Conservation (phyloP, 1,284 basidiomycete genomes). For the Malassezia sympodialis region DNA sequence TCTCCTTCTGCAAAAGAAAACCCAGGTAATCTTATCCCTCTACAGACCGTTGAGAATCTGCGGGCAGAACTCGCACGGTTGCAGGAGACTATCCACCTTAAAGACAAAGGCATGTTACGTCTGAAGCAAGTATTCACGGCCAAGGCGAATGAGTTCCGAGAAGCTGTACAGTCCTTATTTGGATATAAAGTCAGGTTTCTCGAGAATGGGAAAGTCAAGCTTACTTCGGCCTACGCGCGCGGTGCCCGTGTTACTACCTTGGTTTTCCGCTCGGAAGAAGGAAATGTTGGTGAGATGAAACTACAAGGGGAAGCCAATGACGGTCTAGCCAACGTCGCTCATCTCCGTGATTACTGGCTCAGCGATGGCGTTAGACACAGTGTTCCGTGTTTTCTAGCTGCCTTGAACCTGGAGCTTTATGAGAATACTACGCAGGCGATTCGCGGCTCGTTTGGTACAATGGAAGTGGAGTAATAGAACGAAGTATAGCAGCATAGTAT, state of each 20-base stretch:
- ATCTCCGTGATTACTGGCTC: slow-evolving; percentile 52
- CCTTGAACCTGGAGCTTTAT: slow-evolving; percentile 52
- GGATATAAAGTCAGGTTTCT: slow-evolving; percentile 75
- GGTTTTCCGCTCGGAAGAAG: slow-evolving; percentile 51
- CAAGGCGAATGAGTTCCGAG: slow-evolving; percentile 69
- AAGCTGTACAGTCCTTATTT: slow-evolving; percentile 66
- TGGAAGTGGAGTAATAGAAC: slow-evolving; percentile 7
- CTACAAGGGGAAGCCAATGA: slow-evolving; percentile 50
- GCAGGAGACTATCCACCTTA: slow-evolving; percentile 51
- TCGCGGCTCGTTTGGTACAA: slow-evolving; percentile 12
- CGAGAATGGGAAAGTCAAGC: slow-evolving; percentile 68
- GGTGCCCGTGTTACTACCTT: slow-evolving; percentile 50
- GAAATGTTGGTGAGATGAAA: slow-evolving; percentile 52
- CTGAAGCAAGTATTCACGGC: slow-evolving; percentile 62
- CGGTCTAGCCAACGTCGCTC: slow-evolving; percentile 25
- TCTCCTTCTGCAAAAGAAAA: slow-evolving; percentile 49
- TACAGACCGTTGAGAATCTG: slow-evolving; percentile 59
- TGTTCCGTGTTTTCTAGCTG: slow-evolving; percentile 53
- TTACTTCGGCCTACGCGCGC: slow-evolving; percentile 64
- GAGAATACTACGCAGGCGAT: slow-evolving; percentile 25
- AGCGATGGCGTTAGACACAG: slow-evolving; percentile 50
- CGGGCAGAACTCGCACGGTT: slow-evolving; percentile 58
- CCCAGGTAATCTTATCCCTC: slow-evolving; percentile 52
- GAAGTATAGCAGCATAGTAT: not conserved
- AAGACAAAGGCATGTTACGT: slow-evolving; percentile 64